Conservation (phyloP, 1,139 yeast species). For the Suhomyces kunorum region DNA sequence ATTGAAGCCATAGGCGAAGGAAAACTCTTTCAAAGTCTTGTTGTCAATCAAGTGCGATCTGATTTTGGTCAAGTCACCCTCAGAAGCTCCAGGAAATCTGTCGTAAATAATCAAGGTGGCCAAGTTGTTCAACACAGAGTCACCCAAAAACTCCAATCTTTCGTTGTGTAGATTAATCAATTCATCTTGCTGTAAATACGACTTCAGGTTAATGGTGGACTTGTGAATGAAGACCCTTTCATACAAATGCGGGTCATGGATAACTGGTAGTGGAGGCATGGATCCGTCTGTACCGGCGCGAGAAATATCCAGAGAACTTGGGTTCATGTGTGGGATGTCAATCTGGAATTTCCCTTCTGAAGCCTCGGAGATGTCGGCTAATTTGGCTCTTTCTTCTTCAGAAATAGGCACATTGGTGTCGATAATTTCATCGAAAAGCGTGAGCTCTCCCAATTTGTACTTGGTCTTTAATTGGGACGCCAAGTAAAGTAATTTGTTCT, state of each 20-base stretch:
- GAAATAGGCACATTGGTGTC: conserved; percentile 22
- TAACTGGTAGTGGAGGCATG: conserved; percentile 67
- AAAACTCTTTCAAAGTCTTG: conserved; percentile 68
- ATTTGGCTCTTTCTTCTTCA: conserved; percentile 15
- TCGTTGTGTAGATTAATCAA: conserved; percentile 74
- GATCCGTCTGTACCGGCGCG: conserved; percentile 17
- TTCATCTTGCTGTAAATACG: conserved; percentile 58
- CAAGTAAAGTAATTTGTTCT: conserved; percentile 55
- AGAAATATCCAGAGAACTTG: conserved; percentile 11
- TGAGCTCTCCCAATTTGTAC: conserved; percentile 47
- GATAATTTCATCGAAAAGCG: conserved; percentile 50
- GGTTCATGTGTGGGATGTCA: conserved; percentile 13
- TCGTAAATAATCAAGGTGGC: conserved; percentile 69
- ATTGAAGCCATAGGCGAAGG: conserved; percentile 70
- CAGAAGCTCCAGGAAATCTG: conserved; percentile 68
- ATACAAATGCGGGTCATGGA: conserved; percentile 57
- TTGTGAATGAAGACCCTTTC: conserved; percentile 82
- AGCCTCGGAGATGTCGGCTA: conserved; percentile 6
- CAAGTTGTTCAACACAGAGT: conserved; percentile 75
- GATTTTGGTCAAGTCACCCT: conserved; percentile 77
- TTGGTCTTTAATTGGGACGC: conserved; percentile 62
- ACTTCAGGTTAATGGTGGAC: conserved; percentile 63
- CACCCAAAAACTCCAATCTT: conserved; percentile 91
- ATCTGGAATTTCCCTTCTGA: conserved; percentile 10
- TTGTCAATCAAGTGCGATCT: conserved; percentile 77